These are phyloP conservation scores for Eucalyptus pauciflora DNA, from an alignment of 345 rosid genomes.

Conservation along the genomic window DNA sequence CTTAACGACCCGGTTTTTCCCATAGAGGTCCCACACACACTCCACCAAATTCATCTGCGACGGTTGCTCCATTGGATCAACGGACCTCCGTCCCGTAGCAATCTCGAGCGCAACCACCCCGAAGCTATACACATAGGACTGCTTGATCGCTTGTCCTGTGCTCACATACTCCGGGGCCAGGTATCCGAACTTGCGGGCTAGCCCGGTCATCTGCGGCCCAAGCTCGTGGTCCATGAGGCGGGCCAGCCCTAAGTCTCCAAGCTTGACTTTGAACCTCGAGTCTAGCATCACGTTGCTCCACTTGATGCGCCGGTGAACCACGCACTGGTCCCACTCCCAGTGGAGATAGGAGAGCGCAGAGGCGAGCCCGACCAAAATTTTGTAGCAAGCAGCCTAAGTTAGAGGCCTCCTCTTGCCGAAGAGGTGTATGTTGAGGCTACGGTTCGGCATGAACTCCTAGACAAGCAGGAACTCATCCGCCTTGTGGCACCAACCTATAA, in stretches of 20 bases:
- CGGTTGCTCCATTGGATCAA: neutral
- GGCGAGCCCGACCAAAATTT: constrained; percentile 32
- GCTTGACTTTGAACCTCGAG: constrained; percentile 41
- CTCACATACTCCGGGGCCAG: constrained; percentile 40
- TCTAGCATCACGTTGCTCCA: constrained; percentile 48
- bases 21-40: constrained; percentile 12
- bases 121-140: constrained; percentile 34
- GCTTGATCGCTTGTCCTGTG: constrained; percentile 39
- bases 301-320: constrained; percentile 51
- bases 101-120: constrained; percentile 34
- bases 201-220: constrained; percentile 23
- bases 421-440: constrained; percentile 47
- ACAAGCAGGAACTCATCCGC: constrained; percentile 40
- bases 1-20: neutral
- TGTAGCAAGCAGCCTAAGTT: constrained; percentile 29
- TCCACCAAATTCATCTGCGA: neutral
- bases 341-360: constrained; percentile 46
- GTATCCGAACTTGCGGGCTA: constrained; percentile 47
- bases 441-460: constrained; percentile 61
- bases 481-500: constrained; percentile 69
- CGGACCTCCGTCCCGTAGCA: constrained; percentile 24
- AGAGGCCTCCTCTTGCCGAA: constrained; percentile 23
- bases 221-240: constrained; percentile 34
- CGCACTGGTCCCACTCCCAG: constrained; percentile 59
- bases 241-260: constrained; percentile 63